These are phyloP conservation scores for Eremochloa ophiuroides DNA, from an alignment of 176 grass and related monocot genomes.

Conservation along the genomic window DNA sequence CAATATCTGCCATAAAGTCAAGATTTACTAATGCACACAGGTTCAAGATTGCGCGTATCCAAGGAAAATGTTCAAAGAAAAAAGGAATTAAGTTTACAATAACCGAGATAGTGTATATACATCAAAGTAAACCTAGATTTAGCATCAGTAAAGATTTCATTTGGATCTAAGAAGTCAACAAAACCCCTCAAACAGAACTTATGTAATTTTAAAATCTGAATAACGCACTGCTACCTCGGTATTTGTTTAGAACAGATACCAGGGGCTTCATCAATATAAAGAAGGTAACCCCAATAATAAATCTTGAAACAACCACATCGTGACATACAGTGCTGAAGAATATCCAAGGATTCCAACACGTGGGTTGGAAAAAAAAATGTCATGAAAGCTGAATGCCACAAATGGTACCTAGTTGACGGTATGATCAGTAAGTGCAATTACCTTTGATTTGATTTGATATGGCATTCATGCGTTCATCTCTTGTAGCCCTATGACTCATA, in stretches of 20 bases:
- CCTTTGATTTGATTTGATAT: constrained; percentile 49
- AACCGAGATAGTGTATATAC: not conserved
- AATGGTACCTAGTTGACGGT: not conserved
- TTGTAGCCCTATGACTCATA: constrained; percentile 43
- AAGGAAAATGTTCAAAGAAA: not conserved
- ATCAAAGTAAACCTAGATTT: not conserved
- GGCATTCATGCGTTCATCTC: constrained; percentile 41
- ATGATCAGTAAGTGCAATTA: constrained; percentile 13
- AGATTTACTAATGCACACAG: constrained; percentile 24
- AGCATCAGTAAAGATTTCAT: not conserved
- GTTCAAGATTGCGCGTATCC: not conserved
- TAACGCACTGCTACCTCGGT: not conserved
- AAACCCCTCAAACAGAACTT: not conserved
- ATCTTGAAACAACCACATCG: not conserved
- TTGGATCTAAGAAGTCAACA: not conserved
- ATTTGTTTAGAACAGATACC: not conserved
- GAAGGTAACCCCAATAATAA: not conserved
- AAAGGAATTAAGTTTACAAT: not conserved
- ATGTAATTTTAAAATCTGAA: not conserved
- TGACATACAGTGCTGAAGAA: not conserved
- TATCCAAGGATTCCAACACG: not conserved
- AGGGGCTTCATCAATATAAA: not conserved
- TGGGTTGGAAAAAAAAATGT: not conserved
- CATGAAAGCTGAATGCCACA: not conserved
- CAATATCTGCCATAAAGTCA: constrained; percentile 33